Conservation (phyloP, 2,329 filamentous ascomycete genomes). For the Aureobasidium sp. region DNA sequence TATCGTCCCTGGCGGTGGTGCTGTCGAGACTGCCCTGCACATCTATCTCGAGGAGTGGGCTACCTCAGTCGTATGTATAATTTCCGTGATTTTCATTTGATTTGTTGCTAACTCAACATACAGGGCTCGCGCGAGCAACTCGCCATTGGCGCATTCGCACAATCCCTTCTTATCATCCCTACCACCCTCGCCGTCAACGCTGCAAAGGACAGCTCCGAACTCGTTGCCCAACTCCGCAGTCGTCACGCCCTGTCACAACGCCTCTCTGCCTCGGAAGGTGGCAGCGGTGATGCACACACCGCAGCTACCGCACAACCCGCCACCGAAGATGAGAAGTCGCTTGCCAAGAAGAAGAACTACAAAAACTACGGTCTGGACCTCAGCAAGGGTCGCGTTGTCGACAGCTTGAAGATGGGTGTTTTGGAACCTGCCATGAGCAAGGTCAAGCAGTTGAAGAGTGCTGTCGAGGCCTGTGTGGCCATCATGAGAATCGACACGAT, state of each 20-base stretch:
- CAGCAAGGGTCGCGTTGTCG: conserved; percentile 78
- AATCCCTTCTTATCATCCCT: conserved; percentile 86
- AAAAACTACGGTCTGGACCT: conserved; percentile 97
- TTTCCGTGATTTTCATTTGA: not conserved
- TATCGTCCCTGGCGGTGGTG: conserved; percentile 92
- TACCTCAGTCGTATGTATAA: conserved; percentile 67
- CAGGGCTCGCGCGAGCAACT: conserved; percentile 88
- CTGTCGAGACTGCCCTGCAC: conserved; percentile 96
- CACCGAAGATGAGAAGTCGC: conserved; percentile 76
- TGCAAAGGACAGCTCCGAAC: conserved; percentile 89
- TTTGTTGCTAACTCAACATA: conserved; percentile 1
- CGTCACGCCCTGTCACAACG: conserved; percentile 91
- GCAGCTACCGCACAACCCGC: conserved; percentile 15
- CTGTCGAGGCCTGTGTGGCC: conserved; percentile 94
- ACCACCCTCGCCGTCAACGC: conserved; percentile 97
- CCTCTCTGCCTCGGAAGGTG: conserved; percentile 48
- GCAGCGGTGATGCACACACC: conserved; percentile 17
- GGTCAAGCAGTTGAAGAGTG: conserved; percentile 94
- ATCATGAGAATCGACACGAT: conserved; percentile 99
- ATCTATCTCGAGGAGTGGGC: conserved; percentile 99
- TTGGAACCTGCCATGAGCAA: conserved; percentile 98
- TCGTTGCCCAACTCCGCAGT: conserved; percentile 90
- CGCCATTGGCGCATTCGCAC: conserved; percentile 94
- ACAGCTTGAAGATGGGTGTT: conserved; percentile 90
- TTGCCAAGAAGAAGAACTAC: conserved; percentile 92